Evolutionary conservation across 2,329 filamentous ascomycete genomes (phyloP).

Genomic region (Acephala macrosclerotiorum): DNA sequence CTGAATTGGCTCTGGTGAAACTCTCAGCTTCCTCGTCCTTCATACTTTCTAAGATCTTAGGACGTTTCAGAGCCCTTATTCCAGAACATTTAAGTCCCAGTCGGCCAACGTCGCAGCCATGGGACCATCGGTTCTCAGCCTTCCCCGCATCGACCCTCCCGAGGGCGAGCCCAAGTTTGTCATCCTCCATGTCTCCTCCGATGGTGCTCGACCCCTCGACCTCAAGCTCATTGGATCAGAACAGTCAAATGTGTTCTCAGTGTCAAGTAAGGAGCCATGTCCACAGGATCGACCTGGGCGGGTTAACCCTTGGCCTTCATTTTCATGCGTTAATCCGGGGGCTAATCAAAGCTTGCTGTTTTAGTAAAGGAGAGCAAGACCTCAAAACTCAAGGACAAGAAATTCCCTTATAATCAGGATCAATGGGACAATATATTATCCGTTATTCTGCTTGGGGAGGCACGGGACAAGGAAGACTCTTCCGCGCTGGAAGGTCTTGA

Average conservation of each 20-base stretch:
- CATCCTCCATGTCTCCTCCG: slow-evolving; percentile 64
- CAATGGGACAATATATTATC: slow-evolving; percentile 73
- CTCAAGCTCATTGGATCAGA: slow-evolving; percentile 74
- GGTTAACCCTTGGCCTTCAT: slow-evolving; percentile 31
- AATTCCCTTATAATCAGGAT: slow-evolving; percentile 61
- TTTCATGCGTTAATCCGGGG: slow-evolving; percentile 41
- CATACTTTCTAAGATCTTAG: slow-evolving; percentile 1
- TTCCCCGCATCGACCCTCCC: slow-evolving; percentile 64
- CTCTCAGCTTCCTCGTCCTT: not conserved
- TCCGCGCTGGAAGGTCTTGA: slow-evolving; percentile 68
- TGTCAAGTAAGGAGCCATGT: slow-evolving; percentile 36
- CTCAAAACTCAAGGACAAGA: slow-evolving; percentile 59
- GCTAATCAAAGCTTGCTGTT: slow-evolving; percentile 34
- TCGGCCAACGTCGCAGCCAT: slow-evolving; percentile 17
- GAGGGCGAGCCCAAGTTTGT: slow-evolving; percentile 59
- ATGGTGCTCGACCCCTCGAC: slow-evolving; percentile 61
- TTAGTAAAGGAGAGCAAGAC: slow-evolving; percentile 65
- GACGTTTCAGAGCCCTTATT: not conserved
- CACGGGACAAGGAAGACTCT: slow-evolving; percentile 50
- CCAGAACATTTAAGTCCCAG: not conserved
- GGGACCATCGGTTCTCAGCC: slow-evolving; percentile 55
- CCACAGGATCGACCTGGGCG: slow-evolving; percentile 34
- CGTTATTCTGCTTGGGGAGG: slow-evolving; percentile 59
- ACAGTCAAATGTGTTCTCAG: slow-evolving; percentile 36
- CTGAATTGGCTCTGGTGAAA: not conserved